Evolutionary conservation across 257 asterid genomes (phyloP), one percentile per base, ranked within the genome.

Genomic region (Scutellaria galericulata): DNA sequence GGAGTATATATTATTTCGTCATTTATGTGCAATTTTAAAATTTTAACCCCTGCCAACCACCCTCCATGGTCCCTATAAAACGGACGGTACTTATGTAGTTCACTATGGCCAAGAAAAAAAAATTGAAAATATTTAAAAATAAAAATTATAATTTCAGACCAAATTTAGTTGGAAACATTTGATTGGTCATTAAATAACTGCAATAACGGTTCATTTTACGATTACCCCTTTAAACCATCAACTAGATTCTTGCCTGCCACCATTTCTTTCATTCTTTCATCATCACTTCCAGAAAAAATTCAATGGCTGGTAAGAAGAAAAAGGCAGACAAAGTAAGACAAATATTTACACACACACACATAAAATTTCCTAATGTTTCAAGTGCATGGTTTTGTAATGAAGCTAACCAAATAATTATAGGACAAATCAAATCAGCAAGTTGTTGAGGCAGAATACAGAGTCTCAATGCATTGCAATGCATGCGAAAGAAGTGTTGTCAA

Each of bases 381-480:
- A 52, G 54, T 53, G 59, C 14, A 42, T 51, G 56, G 10, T 53
- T 52, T 5, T 73, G 66, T 59, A 46, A 62, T 61, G 35, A 31
- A 71, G 1, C 12, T 55, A 24, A 35, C 15, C 35, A 59, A 40
- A 12, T 15, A 70, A 51, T 73, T 41, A 2, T 51, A 22, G 59
- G 78, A 39, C 13, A 35, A 60, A 40, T 54, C 40, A 12, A 63
- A 62, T 35, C 24, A 73, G 61, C 76, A 83, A 85, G 86, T 77
- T 66, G 84, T 91, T 83, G 86, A 65, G 64, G 90, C 79, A 65
- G 89, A 86, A 74, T 91, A 74, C 78, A 81, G 31, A 13, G 84
- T 91, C 62, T 78, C 96, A 5, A 93, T 91, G 96, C 87, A 93
- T 80, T 91, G 98, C 79, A 86, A 85, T 83, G 96, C 94, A 56